A percentile compares a stretch with the other conserved stretches of the same genome.
These are phyloP conservation scores for Eudorina sp. DNA, from an alignment of 139 green algal genomes.

Conservation along the genomic window DNA sequence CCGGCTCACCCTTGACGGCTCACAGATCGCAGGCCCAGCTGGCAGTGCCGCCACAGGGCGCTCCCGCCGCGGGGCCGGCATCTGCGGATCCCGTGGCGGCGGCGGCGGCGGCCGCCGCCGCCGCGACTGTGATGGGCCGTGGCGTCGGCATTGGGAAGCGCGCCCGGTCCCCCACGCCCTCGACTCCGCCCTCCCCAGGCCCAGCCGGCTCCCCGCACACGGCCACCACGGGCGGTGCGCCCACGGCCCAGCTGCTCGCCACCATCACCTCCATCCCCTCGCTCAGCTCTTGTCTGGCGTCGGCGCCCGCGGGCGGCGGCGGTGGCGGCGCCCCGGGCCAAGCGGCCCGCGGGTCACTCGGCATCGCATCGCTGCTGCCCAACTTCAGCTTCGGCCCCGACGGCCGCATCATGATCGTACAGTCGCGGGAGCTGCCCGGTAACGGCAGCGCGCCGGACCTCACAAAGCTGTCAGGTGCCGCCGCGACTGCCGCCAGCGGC, in stretches of 20 bases:
- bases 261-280: constrained; percentile 36
- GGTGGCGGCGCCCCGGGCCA: neutral
- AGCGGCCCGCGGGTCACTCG: neutral
- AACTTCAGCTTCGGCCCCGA: constrained; percentile 28
- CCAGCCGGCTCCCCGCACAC: constrained; percentile 21
- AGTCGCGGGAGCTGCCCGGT: neutral
- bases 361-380: constrained; percentile 3
- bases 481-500: too few species aligned
- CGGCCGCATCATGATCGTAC: neutral
- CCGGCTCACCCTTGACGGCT: too few species aligned
- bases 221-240: constrained; percentile 35
- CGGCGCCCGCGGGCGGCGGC: neutral
- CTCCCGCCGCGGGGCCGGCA: neutral
- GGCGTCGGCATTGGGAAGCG: neutral
- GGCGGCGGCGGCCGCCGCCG: neutral
- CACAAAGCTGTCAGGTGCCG: too few species aligned
- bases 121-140: neutral
- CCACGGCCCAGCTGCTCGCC: constrained; percentile 27
- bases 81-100: neutral
- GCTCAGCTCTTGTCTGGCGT: constrained; percentile 18
- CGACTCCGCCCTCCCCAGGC: neutral
- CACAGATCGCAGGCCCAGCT: neutral
- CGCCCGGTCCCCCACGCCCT: neutral
- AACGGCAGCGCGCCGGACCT: neutral
- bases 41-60: neutral